Evolutionary conservation across 805 yeast genomes (phyloP), one percentile per base, ranked within the genome.

Genomic region (Candida pseudoglaebosa): DNA sequence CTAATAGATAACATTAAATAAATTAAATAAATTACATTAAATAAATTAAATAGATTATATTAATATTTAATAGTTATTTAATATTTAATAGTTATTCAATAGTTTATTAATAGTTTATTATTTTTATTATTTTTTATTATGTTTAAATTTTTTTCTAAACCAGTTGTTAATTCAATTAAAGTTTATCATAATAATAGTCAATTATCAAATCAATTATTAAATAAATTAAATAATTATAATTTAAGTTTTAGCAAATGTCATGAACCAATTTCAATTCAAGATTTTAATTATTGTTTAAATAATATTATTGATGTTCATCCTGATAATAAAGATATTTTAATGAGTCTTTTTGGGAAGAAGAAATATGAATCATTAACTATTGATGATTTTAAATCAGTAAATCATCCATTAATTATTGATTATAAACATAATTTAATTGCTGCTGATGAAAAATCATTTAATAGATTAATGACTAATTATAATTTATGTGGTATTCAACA

Each of bases 401-500:
- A 43, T 28, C 52, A 48, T 5, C 60, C 61, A 7, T 45, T 59
- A 37, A 43, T 67, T 16, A 59, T 65, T 37, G 74, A 68, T 53
- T 62, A 61, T 52, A 48, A 50, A 19, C 60, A 68, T 51, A 53
- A 58, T 39, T 59, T 68, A 50, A 56, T 68, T 36, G 73, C 71
- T 9, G 62, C 59, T 37, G 68, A 65, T 43, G 67, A 61, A 33
- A 50, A 50, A 10, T 54, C 70, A 15, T 56, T 68, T 39, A 64
- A 61, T 47, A 48, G 70, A 24, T 59, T 68, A 41, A 59, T 68
- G 63, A 57, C 60, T 30, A 64, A 68, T 54, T 66, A 66, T 48
- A 48, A 56, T 36, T 42, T 50, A 32, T 57, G 64, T 30, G 62
- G 64, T 12, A 58, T 53, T 29, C 62, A 59, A 44, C 44, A 48